These are phyloP conservation scores for Hypoxylon fuscum DNA, from an alignment of 495 filamentous ascomycete species.

Conservation along the genomic window DNA sequence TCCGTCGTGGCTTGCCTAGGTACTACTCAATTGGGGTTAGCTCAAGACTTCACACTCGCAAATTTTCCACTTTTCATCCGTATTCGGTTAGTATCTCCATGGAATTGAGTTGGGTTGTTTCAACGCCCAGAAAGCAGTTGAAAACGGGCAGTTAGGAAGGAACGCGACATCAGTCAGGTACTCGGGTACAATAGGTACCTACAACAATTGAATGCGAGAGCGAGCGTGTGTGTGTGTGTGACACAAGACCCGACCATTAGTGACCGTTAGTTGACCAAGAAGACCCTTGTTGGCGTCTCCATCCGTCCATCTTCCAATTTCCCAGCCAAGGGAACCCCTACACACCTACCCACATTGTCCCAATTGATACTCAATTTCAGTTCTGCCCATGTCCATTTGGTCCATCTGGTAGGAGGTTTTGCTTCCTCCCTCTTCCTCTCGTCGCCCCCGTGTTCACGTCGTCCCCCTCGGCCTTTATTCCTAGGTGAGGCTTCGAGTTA, in stretches of 20 bases:
- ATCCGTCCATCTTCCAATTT: constrained; percentile 42
- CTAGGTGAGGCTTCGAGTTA: constrained; percentile 24
- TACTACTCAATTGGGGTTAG: constrained; percentile 19
- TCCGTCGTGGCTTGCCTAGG: constrained; percentile 28
- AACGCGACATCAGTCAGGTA: too few species aligned
- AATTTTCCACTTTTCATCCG: background rate
- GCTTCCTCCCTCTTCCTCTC: constrained; percentile 25
- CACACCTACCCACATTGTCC: constrained; percentile 13
- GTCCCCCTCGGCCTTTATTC: constrained; percentile 24
- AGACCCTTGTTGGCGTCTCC: constrained; percentile 38
- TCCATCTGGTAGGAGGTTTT: too few species aligned
- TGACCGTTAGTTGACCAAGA: too few species aligned
- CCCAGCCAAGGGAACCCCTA: constrained; percentile 39
- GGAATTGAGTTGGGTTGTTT: too few species aligned
- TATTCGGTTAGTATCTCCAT: constrained; percentile 12
- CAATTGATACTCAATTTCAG: constrained; percentile 35
- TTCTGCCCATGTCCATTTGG: too few species aligned
- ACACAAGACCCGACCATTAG: too few species aligned
- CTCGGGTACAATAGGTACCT: too few species aligned
- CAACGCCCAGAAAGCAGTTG: too few species aligned
- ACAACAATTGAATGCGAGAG: too few species aligned
- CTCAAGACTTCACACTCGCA: background rate
- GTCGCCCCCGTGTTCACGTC: constrained; percentile 28
- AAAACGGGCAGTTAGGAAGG: constrained; percentile 14
- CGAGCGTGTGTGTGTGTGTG: too few species aligned